Evolutionary conservation across 768 basidiomycete species (phyloP), one percentile per base, ranked within the genome.

Genomic region (Leccinum boreale): DNA sequence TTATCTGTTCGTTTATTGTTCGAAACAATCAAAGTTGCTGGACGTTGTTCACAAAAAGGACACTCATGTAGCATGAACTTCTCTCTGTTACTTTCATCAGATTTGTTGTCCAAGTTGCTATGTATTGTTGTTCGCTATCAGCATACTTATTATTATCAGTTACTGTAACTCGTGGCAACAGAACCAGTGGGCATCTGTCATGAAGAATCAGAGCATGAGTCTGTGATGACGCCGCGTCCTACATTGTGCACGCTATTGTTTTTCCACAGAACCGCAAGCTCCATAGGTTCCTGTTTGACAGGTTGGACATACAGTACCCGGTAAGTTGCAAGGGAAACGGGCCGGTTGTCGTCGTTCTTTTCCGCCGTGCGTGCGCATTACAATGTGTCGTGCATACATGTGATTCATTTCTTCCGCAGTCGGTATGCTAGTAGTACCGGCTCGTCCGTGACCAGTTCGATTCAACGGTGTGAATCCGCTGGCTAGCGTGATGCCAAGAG

Each of bases 201-300:
- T 36, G 15, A 15, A 36, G 14, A 36, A 36, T 36, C 35, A 17
- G 15, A 17, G 15, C 15, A 6, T 12, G 31, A 33, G 29, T 29
- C 29, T 4, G 29, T 31, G 29, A 29, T 29, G 12, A 14, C 35
- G 17, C 17, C 17, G 9, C 28, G 28, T 28, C 28, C 28, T 28
- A 28, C 31, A 33, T 12, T 14, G 33, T 33, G 33, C 12, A 33
- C 14, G 33, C n/a, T n/a, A 10, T 39, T 39, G 36, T 39, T 39
- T 39, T 39, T 39, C 36, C 17, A 17, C 11, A 17, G 17, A 39
- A 39, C 36, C 0, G 36, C 82, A 12, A 4, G 31, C 31, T 31
- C 11, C 31, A 31, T 31, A 31, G 11, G 12, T 31, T 12, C 31
- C 12, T 31, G 31, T 31, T 31, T 31, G 31, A 31, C 31, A 31